These are phyloP conservation scores for Neurospora sp. DNA, from an alignment of 2,329 filamentous ascomycete genomes.

Conservation along the genomic window DNA sequence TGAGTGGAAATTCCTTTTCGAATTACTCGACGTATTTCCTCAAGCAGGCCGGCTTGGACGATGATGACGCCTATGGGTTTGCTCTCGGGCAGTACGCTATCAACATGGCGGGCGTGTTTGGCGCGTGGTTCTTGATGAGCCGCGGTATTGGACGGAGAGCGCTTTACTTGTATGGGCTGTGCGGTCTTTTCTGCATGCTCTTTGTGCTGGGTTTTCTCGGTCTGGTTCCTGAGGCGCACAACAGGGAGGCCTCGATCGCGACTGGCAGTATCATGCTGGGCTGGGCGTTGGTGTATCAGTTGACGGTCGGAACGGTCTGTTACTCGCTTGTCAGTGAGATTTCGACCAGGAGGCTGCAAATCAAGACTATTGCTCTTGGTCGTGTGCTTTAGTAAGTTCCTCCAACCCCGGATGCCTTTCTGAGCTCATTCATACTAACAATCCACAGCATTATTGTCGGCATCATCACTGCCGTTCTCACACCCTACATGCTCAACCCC, in stretches of 20 bases:
- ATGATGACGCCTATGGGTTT: constrained; percentile 45
- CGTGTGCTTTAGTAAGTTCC: constrained; percentile 60
- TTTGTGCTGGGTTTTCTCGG: constrained; percentile 78
- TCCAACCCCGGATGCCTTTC: too few relatives aligned
- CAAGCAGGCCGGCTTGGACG: constrained; percentile 46
- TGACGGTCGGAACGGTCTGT: constrained; percentile 80
- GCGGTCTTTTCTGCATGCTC: constrained; percentile 65
- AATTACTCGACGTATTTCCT: constrained; percentile 58
- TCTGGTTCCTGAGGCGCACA: constrained; percentile 53
- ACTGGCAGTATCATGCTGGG: constrained; percentile 79
- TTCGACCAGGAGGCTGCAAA: constrained; percentile 71
- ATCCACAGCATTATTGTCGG: constrained; percentile 59
- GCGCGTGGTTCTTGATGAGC: constrained; percentile 73
- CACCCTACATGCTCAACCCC: constrained; percentile 89
- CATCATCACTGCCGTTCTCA: constrained; percentile 73
- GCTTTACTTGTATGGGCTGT: constrained; percentile 68
- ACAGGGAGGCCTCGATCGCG: constrained; percentile 55
- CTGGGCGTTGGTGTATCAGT: constrained; percentile 76
- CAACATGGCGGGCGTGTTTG: constrained; percentile 73
- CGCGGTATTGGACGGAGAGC: constrained; percentile 64
- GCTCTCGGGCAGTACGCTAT: constrained; percentile 57
- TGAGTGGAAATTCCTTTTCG: constrained; percentile 54
- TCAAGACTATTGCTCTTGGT: constrained; percentile 84
- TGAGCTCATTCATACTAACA: constrained; percentile 3
- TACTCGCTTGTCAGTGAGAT: constrained; percentile 84